Base-by-base conservation (phyloP, 2,329 filamentous ascomycete species). In the Monosporascus sp. region DNA sequence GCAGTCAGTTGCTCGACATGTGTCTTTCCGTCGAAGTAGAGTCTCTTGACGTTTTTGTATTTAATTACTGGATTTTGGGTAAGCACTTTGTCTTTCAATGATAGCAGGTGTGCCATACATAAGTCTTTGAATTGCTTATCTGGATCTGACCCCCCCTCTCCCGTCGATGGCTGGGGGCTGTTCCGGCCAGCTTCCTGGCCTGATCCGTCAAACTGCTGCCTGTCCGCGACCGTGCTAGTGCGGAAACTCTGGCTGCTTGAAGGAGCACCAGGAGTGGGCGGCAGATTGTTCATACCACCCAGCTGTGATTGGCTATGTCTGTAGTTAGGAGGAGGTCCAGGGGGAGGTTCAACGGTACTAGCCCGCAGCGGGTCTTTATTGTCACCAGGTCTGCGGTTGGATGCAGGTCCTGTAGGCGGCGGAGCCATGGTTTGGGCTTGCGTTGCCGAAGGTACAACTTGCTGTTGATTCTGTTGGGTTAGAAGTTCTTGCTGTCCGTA, bases 11-110 rank as follows among this genome's bases (percentile, higher is more conserved):
- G 84, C 65, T 97, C 92, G 51, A 97, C 93, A 72, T 97, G 92
- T 17, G 85, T 81, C 67, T 96, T 94, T 66, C 93, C 91, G 59
- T 97, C 94, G 69, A 97, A 97, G 69, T 97, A 99, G 63, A 97
- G 89, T 52, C 91, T 86, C 76, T 99, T 99, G 53, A 99, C 93
- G 68, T 97, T 96, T 70, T 95, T 95, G 70, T 99, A 99, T 75
- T 99, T 99, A 60, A 84, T 84, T 65, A 94, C 92, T 96, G 58
- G 50, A 55, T 46, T 31, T 31, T 52, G 69, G 63, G 56, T 82
- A 37, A 68, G 62, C 43, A 51, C n/a, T 35, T 53, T 55, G 48
- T 49, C 39, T 39, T n/a, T 24, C 37, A 18, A 15, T 18, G 44
- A 55, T 47, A 24, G 45, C 4, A 49, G 57, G 25, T 55, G 55